Conservation (phyloP, 805 yeast species). For the Candida cerambycidarum region DNA sequence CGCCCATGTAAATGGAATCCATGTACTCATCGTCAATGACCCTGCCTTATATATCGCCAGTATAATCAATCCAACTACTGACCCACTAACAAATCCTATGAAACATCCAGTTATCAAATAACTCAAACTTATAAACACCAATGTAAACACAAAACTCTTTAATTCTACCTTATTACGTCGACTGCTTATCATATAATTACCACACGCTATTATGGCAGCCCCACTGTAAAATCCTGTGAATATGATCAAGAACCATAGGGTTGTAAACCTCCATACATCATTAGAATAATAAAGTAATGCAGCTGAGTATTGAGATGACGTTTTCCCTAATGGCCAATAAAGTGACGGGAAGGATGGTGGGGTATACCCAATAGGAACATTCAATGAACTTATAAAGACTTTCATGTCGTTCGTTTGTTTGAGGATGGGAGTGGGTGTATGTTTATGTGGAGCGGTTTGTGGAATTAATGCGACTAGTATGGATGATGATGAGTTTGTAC, state of each 20-base stretch:
- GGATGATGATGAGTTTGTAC: slow-evolving; percentile 12
- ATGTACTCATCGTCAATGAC: slow-evolving; percentile 82
- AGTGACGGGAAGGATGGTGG: slow-evolving; percentile 82
- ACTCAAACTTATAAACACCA: slow-evolving; percentile 7
- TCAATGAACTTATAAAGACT: slow-evolving; percentile 37
- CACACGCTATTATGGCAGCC: slow-evolving; percentile 61
- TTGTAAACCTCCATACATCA: slow-evolving; percentile 83
- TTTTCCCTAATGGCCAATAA: slow-evolving; percentile 60
- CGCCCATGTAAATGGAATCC: slow-evolving; percentile 91
- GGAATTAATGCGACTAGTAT: background rate
- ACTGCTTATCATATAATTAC: slow-evolving; percentile 20
- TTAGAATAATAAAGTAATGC: slow-evolving; percentile 64
- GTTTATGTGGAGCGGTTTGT: too few relatives aligned
- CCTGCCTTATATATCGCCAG: slow-evolving; percentile 80
- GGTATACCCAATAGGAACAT: slow-evolving; percentile 77
- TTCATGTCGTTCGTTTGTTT: slow-evolving; percentile 18
- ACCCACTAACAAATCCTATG: slow-evolving; percentile 72
- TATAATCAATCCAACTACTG: slow-evolving; percentile 71
- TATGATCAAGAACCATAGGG: slow-evolving; percentile 76
- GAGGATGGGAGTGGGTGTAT: background rate
- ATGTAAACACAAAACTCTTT: slow-evolving; percentile 19
- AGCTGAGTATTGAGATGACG: slow-evolving; percentile 37
- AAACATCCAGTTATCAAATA: slow-evolving; percentile 57
- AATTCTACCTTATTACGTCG: slow-evolving; percentile 4
- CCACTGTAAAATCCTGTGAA: slow-evolving; percentile 60